A percentile compares a stretch with the other conserved stretches of the same genome.
Conservation (phyloP, 495 filamentous ascomycete species). For the Pseudoneurospora amorphoporcata region DNA sequence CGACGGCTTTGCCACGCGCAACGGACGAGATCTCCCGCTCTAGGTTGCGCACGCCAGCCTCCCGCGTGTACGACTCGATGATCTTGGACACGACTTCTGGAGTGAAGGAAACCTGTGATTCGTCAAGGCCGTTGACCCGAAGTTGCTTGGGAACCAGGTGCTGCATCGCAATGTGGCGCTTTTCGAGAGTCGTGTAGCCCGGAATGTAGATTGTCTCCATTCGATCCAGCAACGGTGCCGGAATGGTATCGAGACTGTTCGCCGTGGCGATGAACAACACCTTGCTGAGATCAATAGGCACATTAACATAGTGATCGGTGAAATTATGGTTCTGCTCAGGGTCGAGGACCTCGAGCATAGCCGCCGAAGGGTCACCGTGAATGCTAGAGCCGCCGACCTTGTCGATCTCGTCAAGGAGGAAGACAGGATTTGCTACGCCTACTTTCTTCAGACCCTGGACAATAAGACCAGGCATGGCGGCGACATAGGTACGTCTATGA, state of each 20-base stretch:
- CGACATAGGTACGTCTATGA: slow-evolving; percentile 93
- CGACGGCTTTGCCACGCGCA: slow-evolving; percentile 88
- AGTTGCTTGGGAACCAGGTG: slow-evolving; percentile 95
- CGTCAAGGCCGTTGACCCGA: slow-evolving; percentile 58
- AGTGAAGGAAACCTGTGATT: slow-evolving; percentile 61
- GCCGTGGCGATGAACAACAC: slow-evolving; percentile 98
- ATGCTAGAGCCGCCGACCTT: slow-evolving; percentile 88
- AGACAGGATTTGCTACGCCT: slow-evolving; percentile 90
- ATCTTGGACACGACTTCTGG: slow-evolving; percentile 87
- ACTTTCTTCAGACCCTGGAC: slow-evolving; percentile 94
- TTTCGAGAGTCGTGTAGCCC: slow-evolving; percentile 97
- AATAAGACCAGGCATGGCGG: slow-evolving; percentile 94
- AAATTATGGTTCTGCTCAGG: slow-evolving; percentile 96
- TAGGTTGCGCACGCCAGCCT: slow-evolving; percentile 93
- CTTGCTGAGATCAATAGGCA: slow-evolving; percentile 92
- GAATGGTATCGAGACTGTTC: slow-evolving; percentile 92
- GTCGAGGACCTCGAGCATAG: slow-evolving; percentile 96
- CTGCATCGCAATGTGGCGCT: slow-evolving; percentile 85
- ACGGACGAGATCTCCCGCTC: slow-evolving; percentile 93
- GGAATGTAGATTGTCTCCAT: slow-evolving; percentile 92
- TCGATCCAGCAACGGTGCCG: slow-evolving; percentile 84
- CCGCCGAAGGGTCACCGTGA: slow-evolving; percentile 95
- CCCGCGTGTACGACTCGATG: slow-evolving; percentile 90
- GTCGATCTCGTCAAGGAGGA: slow-evolving; percentile 96
- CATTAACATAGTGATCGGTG: slow-evolving; percentile 91